These are phyloP conservation scores for Mollisia scopiformis DNA, from an alignment of 2,329 filamentous ascomycete species.

Conservation along the genomic window DNA sequence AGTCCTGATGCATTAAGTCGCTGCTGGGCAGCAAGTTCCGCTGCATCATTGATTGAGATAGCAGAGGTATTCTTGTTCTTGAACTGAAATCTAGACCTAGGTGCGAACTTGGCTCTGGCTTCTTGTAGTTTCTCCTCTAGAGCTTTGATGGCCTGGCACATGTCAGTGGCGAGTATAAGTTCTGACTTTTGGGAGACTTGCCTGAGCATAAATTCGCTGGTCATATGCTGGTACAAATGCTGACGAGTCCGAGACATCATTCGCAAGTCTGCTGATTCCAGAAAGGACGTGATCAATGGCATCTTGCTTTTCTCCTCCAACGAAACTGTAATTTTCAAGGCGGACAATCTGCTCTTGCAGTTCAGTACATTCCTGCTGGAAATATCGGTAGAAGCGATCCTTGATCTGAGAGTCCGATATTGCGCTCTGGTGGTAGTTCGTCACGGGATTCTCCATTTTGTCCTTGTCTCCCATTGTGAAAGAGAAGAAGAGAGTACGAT, in stretches of 20 bases:
- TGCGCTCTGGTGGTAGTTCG: conserved; percentile 3
- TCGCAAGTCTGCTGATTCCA: conserved; percentile 78
- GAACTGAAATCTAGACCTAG: conserved; percentile 84
- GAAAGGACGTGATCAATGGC: conserved; percentile 81
- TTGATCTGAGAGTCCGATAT: conserved; percentile 53
- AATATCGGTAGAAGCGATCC: conserved; percentile 83
- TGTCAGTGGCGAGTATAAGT: conserved; percentile 38
- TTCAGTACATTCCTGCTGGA: conserved; percentile 70
- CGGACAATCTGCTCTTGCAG: conserved; percentile 76
- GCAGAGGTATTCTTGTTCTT: conserved; percentile 62
- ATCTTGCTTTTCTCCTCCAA: conserved; percentile 77
- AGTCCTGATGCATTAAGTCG: conserved; percentile 42
- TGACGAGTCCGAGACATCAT: conserved; percentile 82
- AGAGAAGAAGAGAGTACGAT: not conserved
- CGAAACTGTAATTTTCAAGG: conserved; percentile 62
- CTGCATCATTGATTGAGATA: conserved; percentile 58
- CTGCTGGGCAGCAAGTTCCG: conserved; percentile 53
- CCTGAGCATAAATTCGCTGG: conserved; percentile 82
- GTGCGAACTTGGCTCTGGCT: conserved; percentile 67
- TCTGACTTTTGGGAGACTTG: conserved; percentile 39
- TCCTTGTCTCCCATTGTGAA: not conserved
- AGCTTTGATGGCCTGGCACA: conserved; percentile 69
- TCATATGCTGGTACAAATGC: conserved; percentile 87
- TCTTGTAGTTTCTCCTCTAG: conserved; percentile 79
- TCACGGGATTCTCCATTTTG: conserved; percentile 20